Conservation (phyloP, 306 rosid genomes). For the Prunus dulcis region DNA sequence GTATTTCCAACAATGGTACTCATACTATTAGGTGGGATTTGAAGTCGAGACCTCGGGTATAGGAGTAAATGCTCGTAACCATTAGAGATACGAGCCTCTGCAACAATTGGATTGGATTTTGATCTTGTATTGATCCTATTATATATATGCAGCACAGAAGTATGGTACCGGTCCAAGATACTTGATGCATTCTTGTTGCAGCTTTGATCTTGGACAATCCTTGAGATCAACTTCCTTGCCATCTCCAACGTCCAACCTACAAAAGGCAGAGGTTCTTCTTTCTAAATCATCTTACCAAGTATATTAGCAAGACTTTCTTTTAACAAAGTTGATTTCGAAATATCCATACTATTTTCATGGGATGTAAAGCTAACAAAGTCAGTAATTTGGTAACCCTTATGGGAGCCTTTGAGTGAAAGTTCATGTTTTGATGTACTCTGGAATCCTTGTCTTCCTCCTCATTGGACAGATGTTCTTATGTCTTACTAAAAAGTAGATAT, state of each 20-base stretch:
- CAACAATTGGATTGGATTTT: neutral
- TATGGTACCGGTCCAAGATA: slow-evolving; percentile 41
- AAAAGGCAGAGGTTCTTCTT: neutral
- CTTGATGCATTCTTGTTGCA: slow-evolving; percentile 40
- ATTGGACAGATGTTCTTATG: neutral
- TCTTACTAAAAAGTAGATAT: neutral
- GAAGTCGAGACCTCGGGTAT: no score
- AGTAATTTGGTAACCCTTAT: neutral
- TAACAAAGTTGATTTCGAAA: no score
- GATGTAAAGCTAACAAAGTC: neutral
- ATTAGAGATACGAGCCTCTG: no score
- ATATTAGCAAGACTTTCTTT: neutral
- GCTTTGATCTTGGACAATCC: slow-evolving; percentile 36
- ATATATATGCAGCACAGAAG: neutral
- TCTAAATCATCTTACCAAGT: neutral
- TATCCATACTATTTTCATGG: no score
- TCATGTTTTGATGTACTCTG: neutral
- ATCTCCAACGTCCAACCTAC: slow-evolving; percentile 48
- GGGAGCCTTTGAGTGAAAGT: neutral
- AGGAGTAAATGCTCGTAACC: no score
- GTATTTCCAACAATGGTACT: no score
- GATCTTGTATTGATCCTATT: neutral
- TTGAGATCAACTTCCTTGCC: slow-evolving; percentile 42
- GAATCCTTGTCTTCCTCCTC: neutral
- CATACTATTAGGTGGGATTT: no score